Base-by-base conservation (phyloP, 106 monocot species). In the Apostasia shenzhenica region DNA sequence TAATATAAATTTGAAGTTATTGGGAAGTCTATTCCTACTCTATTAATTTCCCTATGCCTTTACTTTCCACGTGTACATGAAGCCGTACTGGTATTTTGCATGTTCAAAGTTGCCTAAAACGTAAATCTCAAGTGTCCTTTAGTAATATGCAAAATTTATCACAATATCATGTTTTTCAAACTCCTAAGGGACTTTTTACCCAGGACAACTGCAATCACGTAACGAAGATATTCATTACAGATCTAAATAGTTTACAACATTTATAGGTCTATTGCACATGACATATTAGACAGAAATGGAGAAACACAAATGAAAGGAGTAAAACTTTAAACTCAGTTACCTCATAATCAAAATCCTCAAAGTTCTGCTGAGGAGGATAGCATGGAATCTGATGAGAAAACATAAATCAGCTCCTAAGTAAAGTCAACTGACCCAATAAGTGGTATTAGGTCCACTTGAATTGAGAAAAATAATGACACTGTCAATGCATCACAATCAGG, bases 301-400 rank as follows among this genome's bases (percentile, higher is more conserved):
- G 48, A 43, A 65, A 65, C 10, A 13, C 0, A 65, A 48, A 65
- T 7, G 45, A 44, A 62, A 12, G 45, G 45, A 62, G 1, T 1
- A 65, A 26, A 48, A 47, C 26, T 26, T 26, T 26, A 48, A 6
- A 8, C 65, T 37, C 1, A 10, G 8, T 81, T 81, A 99, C 97
- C 90, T 81, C 71, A 42, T 54, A 72, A 76, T 50, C 84, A 66
- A 90, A 99, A 75, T 99, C 92, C 59, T 99, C 76, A 51, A 89
- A 63, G 1, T 79, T 83, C 51, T 99, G 97, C 66, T 99, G 97
- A 74, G 97, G 97, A 78, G 92, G 90, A 85, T 99, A 99, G 61
- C 79, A 99, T 53, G 99, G 99, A 70, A 99, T 72, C 99, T 99
- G 67, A 78, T 12, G 47, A 66, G 47, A 76, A 70, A 67, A 70